Base-by-base conservation (phyloP, 106 monocot species). In the Xerophyta viscosa region DNA sequence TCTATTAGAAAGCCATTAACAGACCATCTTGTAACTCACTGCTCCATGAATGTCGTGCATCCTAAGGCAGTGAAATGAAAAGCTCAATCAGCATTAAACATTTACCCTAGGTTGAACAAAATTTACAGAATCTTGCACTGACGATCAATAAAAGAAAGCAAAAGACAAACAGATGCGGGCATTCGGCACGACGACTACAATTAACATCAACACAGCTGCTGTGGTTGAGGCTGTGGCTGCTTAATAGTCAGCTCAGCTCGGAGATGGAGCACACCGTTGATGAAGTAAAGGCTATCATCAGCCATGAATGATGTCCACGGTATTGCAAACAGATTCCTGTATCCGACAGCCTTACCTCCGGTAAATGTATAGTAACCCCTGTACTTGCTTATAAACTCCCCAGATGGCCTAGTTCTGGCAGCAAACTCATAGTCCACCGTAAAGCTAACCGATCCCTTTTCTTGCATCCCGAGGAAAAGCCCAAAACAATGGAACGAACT, bases 261-360 rank as follows among this genome's bases (percentile, higher is more conserved):
- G 68, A 85, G 64, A 24, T 85, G 79, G 24, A 85, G 64, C 33
- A 66, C 24, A 4, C 76, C 80, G 48, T 85, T 52, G 41, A 85
- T 76, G 61, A 85, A 85, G 60, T 72, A 85, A 28, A 39, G 68
- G 37, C 85, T 85, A 50, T 85, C 85, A 3, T 85, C 85, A 1
- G 79, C 79, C 68, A 85, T 76, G 50, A 85, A 85, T 15, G 71
- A 56, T 15, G 67, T 48, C 85, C 85, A 85, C 0, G 79, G 71
- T 0, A 76, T 76, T 0, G 76, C 79, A 62, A 85, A 85, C 37
- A 85, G 29, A 29, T 72, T 85, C 33, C 85, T 44, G 41, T 80
- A 85, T 3, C 85, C 85, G 18, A 85, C 79, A 0, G 79, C 79
- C 37, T 85, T 85, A 7, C 85, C 85, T 15, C 85, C 79, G 3